Evolutionary conservation across 2,329 filamentous ascomycete genomes (phyloP).

Genomic region (Arthrobotrys megalospora): DNA sequence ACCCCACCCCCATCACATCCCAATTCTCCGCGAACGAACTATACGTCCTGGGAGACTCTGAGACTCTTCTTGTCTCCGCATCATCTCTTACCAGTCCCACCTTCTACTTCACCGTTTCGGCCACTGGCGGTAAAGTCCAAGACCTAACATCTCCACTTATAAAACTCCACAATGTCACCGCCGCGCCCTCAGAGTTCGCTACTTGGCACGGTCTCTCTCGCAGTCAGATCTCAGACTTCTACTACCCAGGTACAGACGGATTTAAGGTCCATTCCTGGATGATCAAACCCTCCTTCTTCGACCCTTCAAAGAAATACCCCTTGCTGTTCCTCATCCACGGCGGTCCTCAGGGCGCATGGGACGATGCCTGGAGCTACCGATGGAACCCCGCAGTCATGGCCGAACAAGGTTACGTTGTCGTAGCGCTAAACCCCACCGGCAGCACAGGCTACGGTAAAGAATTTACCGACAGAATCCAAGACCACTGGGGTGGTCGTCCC

Average conservation of each 20-base stretch:
- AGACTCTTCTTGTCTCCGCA: conserved; percentile 76
- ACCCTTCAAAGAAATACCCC: conserved; percentile 80
- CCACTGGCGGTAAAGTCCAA: conserved; percentile 70
- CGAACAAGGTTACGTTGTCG: conserved; percentile 87
- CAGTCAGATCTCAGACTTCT: conserved; percentile 77
- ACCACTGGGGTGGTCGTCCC: conserved; percentile 84
- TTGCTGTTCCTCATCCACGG: conserved; percentile 86
- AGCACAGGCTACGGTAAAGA: conserved; percentile 86
- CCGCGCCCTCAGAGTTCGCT: conserved; percentile 30
- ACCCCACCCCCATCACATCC: conserved; percentile 29
- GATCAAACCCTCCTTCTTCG: conserved; percentile 78
- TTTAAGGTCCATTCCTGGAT: conserved; percentile 80
- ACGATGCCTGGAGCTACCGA: conserved; percentile 81
- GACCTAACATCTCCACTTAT: conserved; percentile 41
- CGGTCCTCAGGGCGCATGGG: conserved; percentile 84
- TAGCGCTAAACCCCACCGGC: conserved; percentile 86
- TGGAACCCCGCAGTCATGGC: conserved; percentile 92
- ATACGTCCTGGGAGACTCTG: conserved; percentile 65
- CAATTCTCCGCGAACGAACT: conserved; percentile 49
- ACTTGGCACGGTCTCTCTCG: conserved; percentile 72
- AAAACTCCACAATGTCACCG: conserved; percentile 12
- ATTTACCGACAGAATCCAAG: conserved; percentile 81
- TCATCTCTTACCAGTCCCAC: conserved; percentile 81
- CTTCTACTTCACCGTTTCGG: conserved; percentile 73
- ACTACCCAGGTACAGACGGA: conserved; percentile 76